phyloP scores from a whole-genome alignment of 2,329 filamentous ascomycete species.

The Diaporthe nobilis region DNA sequence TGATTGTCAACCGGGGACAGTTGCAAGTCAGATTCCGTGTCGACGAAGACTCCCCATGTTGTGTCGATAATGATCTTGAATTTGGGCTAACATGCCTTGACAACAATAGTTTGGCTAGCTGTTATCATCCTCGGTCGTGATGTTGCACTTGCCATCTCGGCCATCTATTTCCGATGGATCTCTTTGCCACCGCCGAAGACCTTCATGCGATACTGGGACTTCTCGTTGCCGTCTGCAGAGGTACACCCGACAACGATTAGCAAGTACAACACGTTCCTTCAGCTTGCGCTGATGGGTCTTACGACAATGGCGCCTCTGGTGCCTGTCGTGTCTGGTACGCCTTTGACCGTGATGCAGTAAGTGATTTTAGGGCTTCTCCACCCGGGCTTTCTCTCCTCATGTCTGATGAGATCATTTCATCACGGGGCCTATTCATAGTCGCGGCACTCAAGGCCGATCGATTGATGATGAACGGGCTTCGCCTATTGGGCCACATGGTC shows the following conservation, averaged over 20 bases:
- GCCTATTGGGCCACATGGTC: not conserved
- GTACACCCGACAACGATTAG: conserved; percentile 87
- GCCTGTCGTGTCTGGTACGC: conserved; percentile 66
- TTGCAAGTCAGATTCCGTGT: not conserved
- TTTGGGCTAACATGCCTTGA: conserved; percentile 24
- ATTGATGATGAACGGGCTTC: not conserved
- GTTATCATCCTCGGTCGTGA: conserved; percentile 93
- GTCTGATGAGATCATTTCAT: not conserved
- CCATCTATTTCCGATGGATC: conserved; percentile 96
- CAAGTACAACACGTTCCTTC: conserved; percentile 94
- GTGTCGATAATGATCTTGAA: too few species aligned
- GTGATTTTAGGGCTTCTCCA: conserved; percentile 49
- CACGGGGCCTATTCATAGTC: not conserved
- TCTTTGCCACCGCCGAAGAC: conserved; percentile 95
- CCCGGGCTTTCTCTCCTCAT: not conserved
- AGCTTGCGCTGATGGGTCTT: conserved; percentile 87
- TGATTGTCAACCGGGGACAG: not conserved
- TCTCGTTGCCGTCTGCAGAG: conserved; percentile 89
- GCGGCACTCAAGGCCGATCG: not conserved
- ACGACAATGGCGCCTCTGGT: conserved; percentile 86
- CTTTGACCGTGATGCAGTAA: conserved; percentile 76
- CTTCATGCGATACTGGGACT: conserved; percentile 95
- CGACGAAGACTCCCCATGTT: not conserved
- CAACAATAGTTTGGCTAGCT: conserved; percentile 80
- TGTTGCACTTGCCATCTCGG: conserved; percentile 83